A percentile compares a stretch with the other conserved stretches of the same genome.
phyloP scores from a whole-genome alignment of 352 stramenopile species.

The Phytopythium litorale region DNA sequence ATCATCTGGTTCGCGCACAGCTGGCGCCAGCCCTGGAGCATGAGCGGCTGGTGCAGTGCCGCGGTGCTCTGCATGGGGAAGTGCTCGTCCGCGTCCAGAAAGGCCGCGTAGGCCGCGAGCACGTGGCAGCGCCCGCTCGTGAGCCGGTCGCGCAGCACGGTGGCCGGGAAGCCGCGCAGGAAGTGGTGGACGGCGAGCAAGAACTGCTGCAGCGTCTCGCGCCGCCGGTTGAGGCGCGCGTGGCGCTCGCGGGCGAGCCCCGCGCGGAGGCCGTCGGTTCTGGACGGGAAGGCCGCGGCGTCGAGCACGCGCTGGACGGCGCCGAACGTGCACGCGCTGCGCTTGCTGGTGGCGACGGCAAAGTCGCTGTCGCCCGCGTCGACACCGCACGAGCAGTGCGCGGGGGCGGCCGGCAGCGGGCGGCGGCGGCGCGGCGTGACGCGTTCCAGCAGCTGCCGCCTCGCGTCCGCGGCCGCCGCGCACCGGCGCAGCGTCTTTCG shows the following conservation, averaged over 20 bases:
- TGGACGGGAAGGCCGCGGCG: background rate
- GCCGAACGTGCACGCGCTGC: constrained; percentile 5
- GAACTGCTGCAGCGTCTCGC: constrained; percentile 35
- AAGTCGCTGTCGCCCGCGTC: constrained; percentile 1
- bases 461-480: background rate
- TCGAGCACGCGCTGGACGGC: constrained; percentile 2
- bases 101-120: constrained; percentile 45
- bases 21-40: constrained; percentile 49
- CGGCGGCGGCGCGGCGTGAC: background rate
- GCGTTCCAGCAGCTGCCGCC: background rate
- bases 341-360: background rate
- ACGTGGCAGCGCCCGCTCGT: constrained; percentile 29
- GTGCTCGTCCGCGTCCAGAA: constrained; percentile 43
- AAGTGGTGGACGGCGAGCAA: constrained; percentile 35
- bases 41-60: constrained; percentile 37
- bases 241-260: constrained; percentile 6
- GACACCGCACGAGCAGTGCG: background rate
- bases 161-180: constrained; percentile 32
- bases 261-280: constrained; percentile 10
- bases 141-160: constrained; percentile 36
- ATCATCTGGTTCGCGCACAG: constrained; percentile 50
- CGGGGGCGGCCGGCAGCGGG: background rate
- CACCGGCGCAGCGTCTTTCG: constrained; percentile 33
- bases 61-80: constrained; percentile 26
- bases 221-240: constrained; percentile 15